These are phyloP conservation scores for Mycena chlorophos DNA, from an alignment of 768 basidiomycete genomes.

Conservation along the genomic window DNA sequence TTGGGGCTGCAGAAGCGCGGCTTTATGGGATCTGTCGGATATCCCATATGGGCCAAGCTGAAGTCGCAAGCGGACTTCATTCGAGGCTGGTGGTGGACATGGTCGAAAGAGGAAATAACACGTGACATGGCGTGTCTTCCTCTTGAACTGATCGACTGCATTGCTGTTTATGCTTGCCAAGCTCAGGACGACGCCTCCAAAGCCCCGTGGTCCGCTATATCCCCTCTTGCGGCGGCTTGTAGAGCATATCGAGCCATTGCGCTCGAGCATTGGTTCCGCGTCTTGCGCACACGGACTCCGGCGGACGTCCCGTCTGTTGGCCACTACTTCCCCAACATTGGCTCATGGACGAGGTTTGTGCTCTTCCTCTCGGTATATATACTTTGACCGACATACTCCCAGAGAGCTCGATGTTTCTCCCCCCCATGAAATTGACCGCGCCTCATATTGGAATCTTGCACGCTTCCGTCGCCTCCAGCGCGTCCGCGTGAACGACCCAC, in stretches of 20 bases:
- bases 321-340: constrained; percentile 28
- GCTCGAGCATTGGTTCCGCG: constrained; percentile 36
- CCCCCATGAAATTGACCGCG: constrained; percentile 19
- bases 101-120: too few species aligned
- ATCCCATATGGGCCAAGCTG: too few species aligned
- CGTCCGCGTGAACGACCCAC: not conserved
- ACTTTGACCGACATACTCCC: not conserved
- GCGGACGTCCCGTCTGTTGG: constrained; percentile 26
- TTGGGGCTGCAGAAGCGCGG: too few species aligned
- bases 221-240: constrained; percentile 31
- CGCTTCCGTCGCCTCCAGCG: not conserved
- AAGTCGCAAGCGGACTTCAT: too few species aligned
- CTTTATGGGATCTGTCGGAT: too few species aligned
- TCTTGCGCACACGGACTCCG: constrained; percentile 27
- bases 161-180: constrained; percentile 24
- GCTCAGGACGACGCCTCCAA: constrained; percentile 23
- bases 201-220: constrained; percentile 29
- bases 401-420: constrained; percentile 34
- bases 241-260: constrained; percentile 30
- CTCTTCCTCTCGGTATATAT: not conserved
- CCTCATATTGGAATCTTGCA: constrained; percentile 28
- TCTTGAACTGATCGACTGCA: constrained; percentile 36
- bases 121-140: constrained; percentile 22
- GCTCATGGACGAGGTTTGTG: constrained; percentile 28
- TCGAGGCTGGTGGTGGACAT: too few species aligned